Percentiles rank a stretch among this genome's conserved stretches.
Evolutionary conservation across 768 basidiomycete species (phyloP).

Genomic region (Sporobolomyces phaffii): DNA sequence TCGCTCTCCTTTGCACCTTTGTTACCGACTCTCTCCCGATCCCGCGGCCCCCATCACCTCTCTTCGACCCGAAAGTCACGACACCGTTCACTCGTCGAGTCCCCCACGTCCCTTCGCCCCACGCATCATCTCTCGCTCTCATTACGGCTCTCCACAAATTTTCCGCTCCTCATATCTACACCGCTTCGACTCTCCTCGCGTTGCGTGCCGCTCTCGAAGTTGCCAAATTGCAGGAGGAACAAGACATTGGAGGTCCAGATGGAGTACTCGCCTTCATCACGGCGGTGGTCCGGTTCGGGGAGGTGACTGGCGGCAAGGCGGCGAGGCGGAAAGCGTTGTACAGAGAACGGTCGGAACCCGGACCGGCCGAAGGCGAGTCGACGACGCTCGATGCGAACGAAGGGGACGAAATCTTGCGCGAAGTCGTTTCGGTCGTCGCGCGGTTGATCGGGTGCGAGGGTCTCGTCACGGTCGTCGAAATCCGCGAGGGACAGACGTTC

Average conservation of each 20-base stretch:
- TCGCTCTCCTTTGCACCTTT: constrained; percentile 39
- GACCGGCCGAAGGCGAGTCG: not conserved
- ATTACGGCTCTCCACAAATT: constrained; percentile 43
- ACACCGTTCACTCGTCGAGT: constrained; percentile 40
- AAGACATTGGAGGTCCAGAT: constrained; percentile 36
- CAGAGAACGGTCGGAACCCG: not conserved
- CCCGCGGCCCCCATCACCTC: constrained; percentile 29
- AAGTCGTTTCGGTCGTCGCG: constrained; percentile 41
- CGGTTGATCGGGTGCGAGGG: constrained; percentile 41
- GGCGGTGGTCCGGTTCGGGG: constrained; percentile 40
- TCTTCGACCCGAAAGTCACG: constrained; percentile 40
- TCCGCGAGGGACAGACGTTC: constrained; percentile 18
- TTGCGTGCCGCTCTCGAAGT: constrained; percentile 37
- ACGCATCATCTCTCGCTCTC: constrained; percentile 38
- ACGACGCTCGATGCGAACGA: not conserved
- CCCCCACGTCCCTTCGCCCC: constrained; percentile 23
- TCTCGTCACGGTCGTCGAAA: constrained; percentile 37
- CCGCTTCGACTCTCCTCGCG: constrained; percentile 31
- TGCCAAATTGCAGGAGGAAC: constrained; percentile 35
- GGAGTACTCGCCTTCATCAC: constrained; percentile 41
- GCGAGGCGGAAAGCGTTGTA: not conserved
- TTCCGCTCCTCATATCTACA: constrained; percentile 40
- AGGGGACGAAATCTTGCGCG: constrained; percentile 37
- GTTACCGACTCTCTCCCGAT: constrained; percentile 37
- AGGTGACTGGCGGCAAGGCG: constrained; percentile 32